phyloP scores from a whole-genome alignment of 1,139 yeast species.

The Nakaseomyces bracarensis region DNA sequence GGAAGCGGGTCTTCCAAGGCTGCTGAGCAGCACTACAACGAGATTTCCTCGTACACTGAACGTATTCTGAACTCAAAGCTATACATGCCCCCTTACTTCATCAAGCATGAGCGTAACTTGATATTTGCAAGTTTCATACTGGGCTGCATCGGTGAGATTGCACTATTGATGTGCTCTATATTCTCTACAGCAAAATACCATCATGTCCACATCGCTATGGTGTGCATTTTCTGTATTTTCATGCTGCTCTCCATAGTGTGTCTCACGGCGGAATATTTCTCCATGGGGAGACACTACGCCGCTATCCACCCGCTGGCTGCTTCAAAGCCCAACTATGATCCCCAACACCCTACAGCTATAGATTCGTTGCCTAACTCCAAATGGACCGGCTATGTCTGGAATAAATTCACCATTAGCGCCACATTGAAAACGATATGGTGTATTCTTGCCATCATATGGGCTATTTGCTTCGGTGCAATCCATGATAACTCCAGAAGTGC shows the following conservation, averaged over 20 bases:
- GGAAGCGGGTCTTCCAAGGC: conserved; percentile 4
- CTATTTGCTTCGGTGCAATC: conserved; percentile 54
- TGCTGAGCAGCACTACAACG: conserved; percentile 11
- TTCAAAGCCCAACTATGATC: not conserved
- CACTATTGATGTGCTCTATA: conserved; percentile 65
- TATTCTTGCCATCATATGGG: conserved; percentile 55
- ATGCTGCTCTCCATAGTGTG: conserved; percentile 57
- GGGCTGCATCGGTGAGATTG: conserved; percentile 64
- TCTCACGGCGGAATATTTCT: conserved; percentile 50
- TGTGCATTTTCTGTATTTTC: conserved; percentile 64
- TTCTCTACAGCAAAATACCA: conserved; percentile 59
- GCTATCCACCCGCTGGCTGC: conserved; percentile 26
- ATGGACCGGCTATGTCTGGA: conserved; percentile 27
- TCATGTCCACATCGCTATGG: conserved; percentile 60
- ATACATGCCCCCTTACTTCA: conserved; percentile 35
- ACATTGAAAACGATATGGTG: conserved; percentile 57
- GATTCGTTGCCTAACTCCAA: conserved; percentile 37
- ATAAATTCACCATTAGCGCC: conserved; percentile 43
- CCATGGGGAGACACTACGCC: conserved; percentile 51
- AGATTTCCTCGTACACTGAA: conserved; percentile 13
- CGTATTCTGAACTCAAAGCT: conserved; percentile 13
- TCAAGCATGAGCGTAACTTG: conserved; percentile 32
- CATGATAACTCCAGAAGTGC: conserved; percentile 41
- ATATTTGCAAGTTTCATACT: conserved; percentile 31
- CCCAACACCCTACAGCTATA: conserved; percentile 3